Conservation (phyloP, 1,284 basidiomycete genomes). For the Agroathelia rolfsii region DNA sequence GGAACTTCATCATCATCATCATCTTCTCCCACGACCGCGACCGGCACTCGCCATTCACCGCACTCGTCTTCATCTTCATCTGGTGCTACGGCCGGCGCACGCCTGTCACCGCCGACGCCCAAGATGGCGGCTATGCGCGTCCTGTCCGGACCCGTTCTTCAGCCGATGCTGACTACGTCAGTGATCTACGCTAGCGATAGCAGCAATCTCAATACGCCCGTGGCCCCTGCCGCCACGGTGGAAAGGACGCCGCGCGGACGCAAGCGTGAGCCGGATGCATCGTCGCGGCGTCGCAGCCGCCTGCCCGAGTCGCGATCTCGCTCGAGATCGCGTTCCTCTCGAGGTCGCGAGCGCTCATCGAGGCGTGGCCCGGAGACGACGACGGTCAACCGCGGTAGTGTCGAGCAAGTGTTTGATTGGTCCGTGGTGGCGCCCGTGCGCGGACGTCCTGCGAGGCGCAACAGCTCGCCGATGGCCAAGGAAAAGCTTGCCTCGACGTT, state of each 20-base stretch:
- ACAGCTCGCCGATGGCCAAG: constrained; percentile 41
- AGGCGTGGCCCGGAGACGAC: too few relatives aligned
- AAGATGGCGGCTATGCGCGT: too few relatives aligned
- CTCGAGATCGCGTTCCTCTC: too few relatives aligned
- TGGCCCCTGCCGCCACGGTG: constrained; percentile 12
- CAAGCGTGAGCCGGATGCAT: constrained; percentile 28
- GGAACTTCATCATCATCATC: too few relatives aligned
- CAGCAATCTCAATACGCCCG: too few relatives aligned
- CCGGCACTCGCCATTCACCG: constrained; percentile 16
- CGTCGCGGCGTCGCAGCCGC: constrained; percentile 22
- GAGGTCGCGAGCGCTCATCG: constrained; percentile 10
- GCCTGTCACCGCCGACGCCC: constrained; percentile 48
- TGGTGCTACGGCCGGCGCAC: constrained; percentile 33
- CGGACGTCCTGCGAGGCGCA: constrained; percentile 38
- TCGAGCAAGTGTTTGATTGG: constrained; percentile 29
- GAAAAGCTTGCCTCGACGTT: constrained; percentile 23
- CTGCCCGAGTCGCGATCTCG: constrained; percentile 31
- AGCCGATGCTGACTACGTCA: constrained; percentile 10
- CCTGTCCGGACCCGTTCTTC: constrained; percentile 18
- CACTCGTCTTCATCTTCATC: constrained; percentile 34
- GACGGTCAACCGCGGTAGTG: constrained; percentile 22
- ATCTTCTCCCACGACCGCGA: constrained; percentile 33
- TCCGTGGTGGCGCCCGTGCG: constrained; percentile 26
- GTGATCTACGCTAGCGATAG: too few relatives aligned
- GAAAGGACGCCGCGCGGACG: constrained; percentile 41